Evolutionary conservation across 176 grass and related monocot species (phyloP), one percentile per base, ranked within the genome.

Genomic region (Phyllostachys edulis): DNA sequence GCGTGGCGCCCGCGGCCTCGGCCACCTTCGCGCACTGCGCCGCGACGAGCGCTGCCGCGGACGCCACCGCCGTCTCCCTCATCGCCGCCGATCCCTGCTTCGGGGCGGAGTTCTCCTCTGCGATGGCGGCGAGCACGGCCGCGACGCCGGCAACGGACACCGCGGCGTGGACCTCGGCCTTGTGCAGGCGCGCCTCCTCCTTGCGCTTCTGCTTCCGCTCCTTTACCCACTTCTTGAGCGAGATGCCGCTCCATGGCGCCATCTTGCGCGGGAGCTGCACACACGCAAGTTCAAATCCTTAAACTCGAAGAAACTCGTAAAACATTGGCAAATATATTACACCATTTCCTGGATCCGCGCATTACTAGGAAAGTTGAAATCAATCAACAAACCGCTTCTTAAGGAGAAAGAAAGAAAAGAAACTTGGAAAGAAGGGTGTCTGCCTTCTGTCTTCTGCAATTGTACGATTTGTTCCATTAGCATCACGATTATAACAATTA

Each of bases 151-250:
- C 96, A 9, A 99, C 85, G 65, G 96, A 99, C 52, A 99, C 84
- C 15, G 93, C 91, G 20, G 96, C 89, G 81, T 99, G 93, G 21
- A 99, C 88, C 88, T 99, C 93, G 14, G 96, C 96, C 55, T 76
- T 85, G 39, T 92, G 91, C 71, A 99, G 85, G 27, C 96, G 89
- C 75, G 89, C 89, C 23, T 92, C 91, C 60, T 96, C 93, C 86
- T 99, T 99, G 72, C 96, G 91, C 84, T 85, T 94, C 80, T 90
- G 96, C 85, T 99, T 96, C 63, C 90, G 86, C 78, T 99, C 96
- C 89, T 94, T 99, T 29, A 99, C 83, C 96, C 96, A 96, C 79
- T 99, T 99, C 88, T 96, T 99, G 41, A 96, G 85, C 52, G 87
- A 92, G 57, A 94, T 84, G 32, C 85, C 83, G 45, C 88, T 96